Evolutionary conservation across 768 basidiomycete genomes (phyloP).

Genomic region (Ephemerocybe angulata): DNA sequence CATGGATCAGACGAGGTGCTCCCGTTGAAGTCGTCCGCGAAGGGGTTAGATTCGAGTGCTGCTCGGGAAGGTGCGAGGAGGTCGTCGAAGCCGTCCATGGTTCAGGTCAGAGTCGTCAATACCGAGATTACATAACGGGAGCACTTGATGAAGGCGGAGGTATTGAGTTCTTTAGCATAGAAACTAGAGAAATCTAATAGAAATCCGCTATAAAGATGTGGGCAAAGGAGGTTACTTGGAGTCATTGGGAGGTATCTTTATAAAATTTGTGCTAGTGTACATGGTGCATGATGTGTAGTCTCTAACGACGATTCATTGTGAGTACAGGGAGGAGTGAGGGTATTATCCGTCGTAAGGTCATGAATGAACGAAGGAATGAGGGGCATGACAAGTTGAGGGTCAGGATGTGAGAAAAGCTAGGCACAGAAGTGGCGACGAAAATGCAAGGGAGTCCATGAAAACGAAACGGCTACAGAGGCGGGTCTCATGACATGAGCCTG

Average conservation of each 20-base stretch:
- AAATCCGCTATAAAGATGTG: too few species aligned
- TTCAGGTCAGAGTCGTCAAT: background rate
- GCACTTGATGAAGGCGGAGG: background rate
- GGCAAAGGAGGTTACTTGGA: background rate
- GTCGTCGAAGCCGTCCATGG: slow-evolving; percentile 80
- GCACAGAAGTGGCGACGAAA: too few species aligned
- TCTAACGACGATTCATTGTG: background rate
- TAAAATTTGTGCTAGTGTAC: background rate
- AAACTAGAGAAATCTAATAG: too few species aligned
- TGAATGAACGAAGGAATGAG: too few species aligned
- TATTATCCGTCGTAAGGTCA: too few species aligned
- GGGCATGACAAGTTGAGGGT: too few species aligned
- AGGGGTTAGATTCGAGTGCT: slow-evolving; percentile 71
- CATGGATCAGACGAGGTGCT: slow-evolving; percentile 74
- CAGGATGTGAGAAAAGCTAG: too few species aligned
- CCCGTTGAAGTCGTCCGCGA: slow-evolving; percentile 67
- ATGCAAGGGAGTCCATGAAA: background rate
- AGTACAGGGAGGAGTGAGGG: background rate
- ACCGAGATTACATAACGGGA: background rate
- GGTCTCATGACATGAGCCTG: slow-evolving; percentile 60
- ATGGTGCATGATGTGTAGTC: background rate
- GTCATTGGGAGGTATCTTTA: background rate
- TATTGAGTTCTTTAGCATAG: too few species aligned
- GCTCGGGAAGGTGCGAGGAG: slow-evolving; percentile 58
- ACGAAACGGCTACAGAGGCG: background rate